Evolutionary conservation across 257 asterid species (phyloP).

Genomic region (Eustoma russellianum): DNA sequence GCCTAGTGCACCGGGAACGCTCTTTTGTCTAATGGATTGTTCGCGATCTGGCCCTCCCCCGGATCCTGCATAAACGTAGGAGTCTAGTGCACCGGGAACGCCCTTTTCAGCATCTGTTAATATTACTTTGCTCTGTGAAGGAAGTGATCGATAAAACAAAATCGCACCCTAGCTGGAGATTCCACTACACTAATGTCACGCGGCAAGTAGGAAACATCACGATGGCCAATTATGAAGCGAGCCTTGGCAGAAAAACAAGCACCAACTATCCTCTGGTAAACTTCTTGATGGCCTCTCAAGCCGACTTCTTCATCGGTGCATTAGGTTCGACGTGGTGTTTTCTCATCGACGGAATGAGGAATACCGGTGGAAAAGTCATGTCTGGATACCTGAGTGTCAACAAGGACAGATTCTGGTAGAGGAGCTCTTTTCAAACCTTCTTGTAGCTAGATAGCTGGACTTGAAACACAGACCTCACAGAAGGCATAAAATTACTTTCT

Average conservation of each 20-base stretch:
- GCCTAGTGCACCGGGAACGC: too few species aligned
- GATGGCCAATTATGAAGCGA: constrained; percentile 83
- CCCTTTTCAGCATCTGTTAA: too few species aligned
- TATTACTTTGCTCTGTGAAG: constrained; percentile 15
- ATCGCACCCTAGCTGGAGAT: constrained; percentile 46
- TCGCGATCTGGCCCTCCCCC: too few species aligned
- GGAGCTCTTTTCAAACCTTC: too few species aligned
- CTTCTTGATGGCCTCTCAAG: constrained; percentile 91
- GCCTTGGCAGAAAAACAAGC: constrained; percentile 85
- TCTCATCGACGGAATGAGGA: constrained; percentile 91
- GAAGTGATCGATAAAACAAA: constrained; percentile 64
- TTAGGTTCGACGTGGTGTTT: constrained; percentile 92
- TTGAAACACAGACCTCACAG: too few species aligned
- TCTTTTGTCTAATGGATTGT: too few species aligned
- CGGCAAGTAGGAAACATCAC: constrained; percentile 77
- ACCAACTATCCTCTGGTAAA: constrained; percentile 85
- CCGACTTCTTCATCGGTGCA: constrained; percentile 86
- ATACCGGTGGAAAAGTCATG: constrained; percentile 91
- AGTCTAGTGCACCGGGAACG: too few species aligned
- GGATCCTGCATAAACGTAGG: too few species aligned
- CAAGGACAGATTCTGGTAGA: constrained; percentile 91
- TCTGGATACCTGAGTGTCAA: constrained; percentile 90
- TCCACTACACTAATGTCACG: constrained; percentile 71
- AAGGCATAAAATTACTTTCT: too few species aligned
- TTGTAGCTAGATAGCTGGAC: too few species aligned